phyloP scores from a whole-genome alignment of 345 rosid genomes.

The Barbarea vulgaris region DNA sequence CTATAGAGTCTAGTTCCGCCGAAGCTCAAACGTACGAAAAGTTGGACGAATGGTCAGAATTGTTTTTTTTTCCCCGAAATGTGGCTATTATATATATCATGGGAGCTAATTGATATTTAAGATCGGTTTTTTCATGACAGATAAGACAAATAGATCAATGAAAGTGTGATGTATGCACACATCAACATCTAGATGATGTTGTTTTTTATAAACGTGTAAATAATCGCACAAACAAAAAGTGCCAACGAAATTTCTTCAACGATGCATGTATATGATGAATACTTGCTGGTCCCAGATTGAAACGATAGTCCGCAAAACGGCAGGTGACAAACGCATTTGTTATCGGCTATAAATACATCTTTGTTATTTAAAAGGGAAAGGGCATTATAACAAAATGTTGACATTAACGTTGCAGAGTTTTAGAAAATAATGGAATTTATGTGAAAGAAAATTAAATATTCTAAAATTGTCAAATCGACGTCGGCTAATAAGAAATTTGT shows the following conservation, averaged over 20 bases:
- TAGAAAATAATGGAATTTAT: not conserved
- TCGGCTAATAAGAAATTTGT: conserved; percentile 18
- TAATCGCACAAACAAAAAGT: not conserved
- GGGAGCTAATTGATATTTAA: not conserved
- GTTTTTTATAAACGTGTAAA: not conserved
- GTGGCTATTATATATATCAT: not conserved
- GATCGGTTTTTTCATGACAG: not conserved
- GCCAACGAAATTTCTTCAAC: not conserved
- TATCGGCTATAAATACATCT: not conserved
- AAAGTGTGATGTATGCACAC: not conserved
- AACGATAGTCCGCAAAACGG: not conserved
- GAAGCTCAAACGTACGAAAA: not conserved
- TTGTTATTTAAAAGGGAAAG: not conserved
- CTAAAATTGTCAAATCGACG: conserved; percentile 32
- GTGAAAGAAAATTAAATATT: not conserved
- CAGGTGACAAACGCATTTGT: not conserved
- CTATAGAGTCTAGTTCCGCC: not conserved
- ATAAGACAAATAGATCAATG: not conserved
- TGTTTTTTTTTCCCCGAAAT: not conserved
- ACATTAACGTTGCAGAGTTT: not conserved
- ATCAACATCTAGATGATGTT: not conserved
- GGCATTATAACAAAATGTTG: not conserved
- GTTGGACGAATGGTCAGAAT: not conserved
- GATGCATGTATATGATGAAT: not conserved
- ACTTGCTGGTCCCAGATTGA: not conserved